Evolutionary conservation across 129 eudicot species (phyloP).

Genomic region (Tagetes erecta): DNA sequence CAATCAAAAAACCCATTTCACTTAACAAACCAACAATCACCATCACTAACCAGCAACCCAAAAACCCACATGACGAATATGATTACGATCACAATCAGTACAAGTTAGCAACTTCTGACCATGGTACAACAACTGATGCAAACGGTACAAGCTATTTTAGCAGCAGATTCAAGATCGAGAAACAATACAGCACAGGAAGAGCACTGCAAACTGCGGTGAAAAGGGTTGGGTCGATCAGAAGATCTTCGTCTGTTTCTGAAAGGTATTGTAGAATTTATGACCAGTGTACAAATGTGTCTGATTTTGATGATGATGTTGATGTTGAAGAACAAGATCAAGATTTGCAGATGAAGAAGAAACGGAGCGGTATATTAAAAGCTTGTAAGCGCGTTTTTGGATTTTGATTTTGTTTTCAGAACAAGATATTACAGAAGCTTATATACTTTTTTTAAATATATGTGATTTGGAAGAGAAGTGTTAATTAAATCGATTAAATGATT

Average conservation of each 20-base stretch:
- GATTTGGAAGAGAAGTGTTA: too few relatives aligned
- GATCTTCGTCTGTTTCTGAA: conserved; percentile 79
- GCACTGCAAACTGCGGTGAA: conserved; percentile 40
- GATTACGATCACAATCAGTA: conserved; percentile 18
- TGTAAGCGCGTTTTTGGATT: conserved; percentile 69
- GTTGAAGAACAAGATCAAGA: conserved; percentile 13
- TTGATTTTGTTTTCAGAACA: conserved; percentile 1
- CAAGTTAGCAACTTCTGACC: conserved; percentile 35
- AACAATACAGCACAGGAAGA: conserved; percentile 44
- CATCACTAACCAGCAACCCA: conserved; percentile 26
- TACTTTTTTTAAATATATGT: too few relatives aligned
- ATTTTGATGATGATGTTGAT: conserved; percentile 19
- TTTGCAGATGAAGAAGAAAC: conserved; percentile 38
- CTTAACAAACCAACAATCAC: conserved; percentile 24
- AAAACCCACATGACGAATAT: conserved; percentile 11
- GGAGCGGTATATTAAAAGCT: conserved; percentile 44
- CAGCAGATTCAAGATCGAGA: conserved; percentile 42
- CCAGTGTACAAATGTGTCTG: conserved; percentile 41
- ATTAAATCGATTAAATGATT: too few relatives aligned
- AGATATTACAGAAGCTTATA: too few relatives aligned
- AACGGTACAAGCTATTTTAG: conserved; percentile 15
- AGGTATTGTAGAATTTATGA: conserved; percentile 72
- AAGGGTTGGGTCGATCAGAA: conserved; percentile 59
- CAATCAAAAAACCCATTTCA: conserved; percentile 26
- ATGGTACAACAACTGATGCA: conserved; percentile 19